Percentiles rank a stretch among this genome's conserved stretches.
Evolutionary conservation across 2,329 filamentous ascomycete genomes (phyloP).

Genomic region (Colletotrichum agaves): DNA sequence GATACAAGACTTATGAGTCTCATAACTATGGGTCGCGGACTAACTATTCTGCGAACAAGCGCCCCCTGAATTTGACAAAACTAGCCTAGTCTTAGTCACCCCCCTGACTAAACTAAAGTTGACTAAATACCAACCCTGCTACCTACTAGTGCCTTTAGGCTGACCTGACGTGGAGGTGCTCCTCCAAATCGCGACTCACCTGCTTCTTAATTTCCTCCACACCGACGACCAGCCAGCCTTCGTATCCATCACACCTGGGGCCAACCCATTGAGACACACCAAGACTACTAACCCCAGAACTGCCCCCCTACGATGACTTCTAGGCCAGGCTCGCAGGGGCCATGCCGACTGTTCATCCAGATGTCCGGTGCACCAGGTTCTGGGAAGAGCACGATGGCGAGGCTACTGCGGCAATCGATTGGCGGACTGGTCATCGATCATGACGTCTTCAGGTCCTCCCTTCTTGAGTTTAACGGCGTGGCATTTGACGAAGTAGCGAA

Average conservation of each 20-base stretch:
- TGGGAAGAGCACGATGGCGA: constrained; percentile 51
- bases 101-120: no score
- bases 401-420: constrained; percentile 42
- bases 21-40: no score
- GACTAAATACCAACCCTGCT: no score
- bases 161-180: no score
- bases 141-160: no score
- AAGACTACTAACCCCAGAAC: background rate
- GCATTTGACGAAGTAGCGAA: constrained; percentile 47
- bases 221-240: background rate
- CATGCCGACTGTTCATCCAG: constrained; percentile 40
- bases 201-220: background rate
- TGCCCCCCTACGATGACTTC: background rate
- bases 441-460: constrained; percentile 47
- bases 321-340: background rate
- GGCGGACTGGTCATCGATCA: constrained; percentile 49
- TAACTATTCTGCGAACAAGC: no score
- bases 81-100: no score
- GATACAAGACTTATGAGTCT: no score
- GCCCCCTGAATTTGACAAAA: no score
- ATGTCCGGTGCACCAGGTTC: constrained; percentile 53
- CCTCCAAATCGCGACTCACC: no score
- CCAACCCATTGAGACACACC: background rate
- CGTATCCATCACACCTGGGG: background rate
- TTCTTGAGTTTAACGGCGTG: constrained; percentile 43